These are phyloP conservation scores for Fraxinus nigra DNA, from an alignment of 305 asterid genomes.

Conservation along the genomic window DNA sequence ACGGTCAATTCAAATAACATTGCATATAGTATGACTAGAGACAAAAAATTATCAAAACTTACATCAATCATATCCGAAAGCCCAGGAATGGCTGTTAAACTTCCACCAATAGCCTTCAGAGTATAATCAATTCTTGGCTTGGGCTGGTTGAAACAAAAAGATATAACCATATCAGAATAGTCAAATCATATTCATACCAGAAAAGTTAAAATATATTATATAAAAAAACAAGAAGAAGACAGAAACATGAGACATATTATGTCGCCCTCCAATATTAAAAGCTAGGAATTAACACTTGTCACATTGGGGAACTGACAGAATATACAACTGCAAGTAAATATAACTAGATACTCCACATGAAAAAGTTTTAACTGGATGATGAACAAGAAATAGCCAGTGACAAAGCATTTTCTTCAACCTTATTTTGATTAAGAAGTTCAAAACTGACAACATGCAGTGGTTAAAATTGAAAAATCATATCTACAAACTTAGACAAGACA, in stretches of 20 bases:
- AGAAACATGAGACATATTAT: background rate
- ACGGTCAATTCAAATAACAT: conserved; percentile 20
- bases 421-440: background rate
- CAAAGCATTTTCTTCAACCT: background rate
- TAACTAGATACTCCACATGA: background rate
- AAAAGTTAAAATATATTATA: background rate
- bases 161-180: conserved; percentile 5
- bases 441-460: background rate
- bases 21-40: conserved; percentile 8
- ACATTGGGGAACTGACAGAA: background rate
- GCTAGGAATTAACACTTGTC: background rate
- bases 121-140: conserved; percentile 89
- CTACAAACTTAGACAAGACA: background rate
- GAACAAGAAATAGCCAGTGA: background rate
- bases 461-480: background rate
- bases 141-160: conserved; percentile 56
- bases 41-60: conserved; percentile 32
- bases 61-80: conserved; percentile 97
- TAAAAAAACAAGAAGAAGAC: background rate
- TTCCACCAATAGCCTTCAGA: conserved; percentile 95
- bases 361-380: background rate
- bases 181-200: background rate
- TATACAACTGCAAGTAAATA: background rate
- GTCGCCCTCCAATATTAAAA: background rate
- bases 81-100: conserved; percentile 96